Evolutionary conservation across 192 early-diverging fungal genomes (phyloP), one percentile per base, ranked within the genome.

Genomic region (Chytriomyces sp.): DNA sequence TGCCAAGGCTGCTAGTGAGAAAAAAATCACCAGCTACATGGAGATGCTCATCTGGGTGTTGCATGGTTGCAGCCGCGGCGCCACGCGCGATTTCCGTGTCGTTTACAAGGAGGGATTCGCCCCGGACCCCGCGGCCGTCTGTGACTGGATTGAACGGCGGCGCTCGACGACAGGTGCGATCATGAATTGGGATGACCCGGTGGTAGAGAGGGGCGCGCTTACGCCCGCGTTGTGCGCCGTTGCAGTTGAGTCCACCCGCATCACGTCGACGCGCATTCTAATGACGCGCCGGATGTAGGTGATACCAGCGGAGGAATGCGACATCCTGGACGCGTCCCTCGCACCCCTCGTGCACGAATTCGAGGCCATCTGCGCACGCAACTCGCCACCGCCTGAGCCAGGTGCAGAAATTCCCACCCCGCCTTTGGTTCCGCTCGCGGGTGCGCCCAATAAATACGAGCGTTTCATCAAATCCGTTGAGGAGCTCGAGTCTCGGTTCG

Each of bases 161-260:
- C 10, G 26, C 8, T 17, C 10, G 2, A 7, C 28, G 19, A 49
- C 8, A 1, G 52, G 52, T 5, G 7, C 32, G 33, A 10, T 8
- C 12, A 33, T 65, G 7, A 49, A 44, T 44, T 65, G 63, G 63
- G 34, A 65, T 25, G 63, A 1, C n/a, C 22, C 14, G 4, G 52
- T 10, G 1, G 17, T 25, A 14, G 30, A 44, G 2, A 34, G 63
- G 14, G 28, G 52, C 2, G 33, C 40, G 63, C 40, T 65, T 17
- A 19, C 26, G 22, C 63, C 63, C 19, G 63, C 33, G 22, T 41
- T 65, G 25, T 65, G 63, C 22, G 63, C 63, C 12, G 41, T 65
- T n/a, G 38, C 63, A 52, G 63, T 65, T 52, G 32, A 65, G 63
- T 65, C 7, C 28, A 49, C 19, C 38, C 28, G n/a, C 14, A 17